These are phyloP conservation scores for Dictyostelium citrinum DNA, from an alignment of 78 protist genomes.

Conservation along the genomic window DNA sequence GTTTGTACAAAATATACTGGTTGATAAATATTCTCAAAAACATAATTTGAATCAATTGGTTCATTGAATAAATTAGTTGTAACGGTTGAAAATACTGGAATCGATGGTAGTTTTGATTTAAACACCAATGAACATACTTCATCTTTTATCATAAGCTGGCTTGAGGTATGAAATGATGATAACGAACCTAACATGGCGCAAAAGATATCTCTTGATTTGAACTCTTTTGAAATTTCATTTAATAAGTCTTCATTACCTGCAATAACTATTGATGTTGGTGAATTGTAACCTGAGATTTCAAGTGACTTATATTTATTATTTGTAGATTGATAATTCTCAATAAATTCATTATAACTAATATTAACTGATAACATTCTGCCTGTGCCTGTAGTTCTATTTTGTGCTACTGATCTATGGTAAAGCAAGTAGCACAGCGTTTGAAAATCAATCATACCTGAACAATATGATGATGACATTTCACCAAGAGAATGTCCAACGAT, in stretches of 20 bases:
- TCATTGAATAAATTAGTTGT: not conserved
- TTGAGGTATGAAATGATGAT: slow-evolving; percentile 49
- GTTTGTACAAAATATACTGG: slow-evolving; percentile 11
- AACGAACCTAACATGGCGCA: slow-evolving; percentile 9
- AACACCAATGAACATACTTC: not conserved
- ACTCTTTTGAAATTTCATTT: not conserved
- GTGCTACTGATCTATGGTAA: not conserved
- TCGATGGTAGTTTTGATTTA: not conserved
- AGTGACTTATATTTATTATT: not conserved
- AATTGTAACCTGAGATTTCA: slow-evolving; percentile 48
- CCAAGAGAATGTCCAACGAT: slow-evolving; percentile 64
- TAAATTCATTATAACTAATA: not conserved
- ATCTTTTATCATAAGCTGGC: not conserved
- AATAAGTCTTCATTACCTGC: slow-evolving; percentile 27
- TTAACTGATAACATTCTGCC: slow-evolving; percentile 24
- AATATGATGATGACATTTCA: slow-evolving; percentile 36
- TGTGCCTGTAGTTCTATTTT: not conserved
- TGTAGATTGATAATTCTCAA: not conserved
- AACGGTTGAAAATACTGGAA: not conserved
- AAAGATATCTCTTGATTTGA: not conserved
- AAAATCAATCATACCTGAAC: slow-evolving; percentile 26
- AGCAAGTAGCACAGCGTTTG: not conserved
- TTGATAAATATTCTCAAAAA: not conserved
- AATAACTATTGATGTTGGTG: slow-evolving; percentile 34
- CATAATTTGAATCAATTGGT: not conserved